phyloP scores from a whole-genome alignment of 208 protist species.

The Leishmania major region DNA sequence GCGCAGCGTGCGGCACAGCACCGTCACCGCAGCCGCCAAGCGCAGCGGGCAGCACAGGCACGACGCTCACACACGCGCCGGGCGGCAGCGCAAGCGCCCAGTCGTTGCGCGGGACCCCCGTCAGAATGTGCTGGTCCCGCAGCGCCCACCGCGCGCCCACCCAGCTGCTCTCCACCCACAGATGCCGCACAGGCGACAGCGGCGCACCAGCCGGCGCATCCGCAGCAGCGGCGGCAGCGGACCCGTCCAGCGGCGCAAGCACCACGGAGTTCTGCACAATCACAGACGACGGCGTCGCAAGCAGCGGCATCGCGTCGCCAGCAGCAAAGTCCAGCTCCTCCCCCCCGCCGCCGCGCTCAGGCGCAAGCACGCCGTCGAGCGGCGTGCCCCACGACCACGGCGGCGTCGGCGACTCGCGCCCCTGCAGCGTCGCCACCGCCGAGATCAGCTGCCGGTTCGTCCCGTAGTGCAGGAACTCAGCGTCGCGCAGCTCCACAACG shows the following conservation, averaged over 20 bases:
- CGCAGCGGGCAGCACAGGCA: conserved; percentile 24
- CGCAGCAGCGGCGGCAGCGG: conserved; percentile 4
- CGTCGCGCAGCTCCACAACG: conserved; percentile 38
- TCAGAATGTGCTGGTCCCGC: conserved; percentile 36
- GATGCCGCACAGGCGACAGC: conserved; percentile 9
- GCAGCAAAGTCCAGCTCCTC: conserved; percentile 16
- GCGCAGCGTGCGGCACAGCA: conserved; percentile 23
- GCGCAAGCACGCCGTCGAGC: conserved; percentile 27
- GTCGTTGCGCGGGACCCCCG: conserved; percentile 45
- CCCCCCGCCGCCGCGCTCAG: conserved; percentile 1
- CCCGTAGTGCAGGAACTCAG: conserved; percentile 50
- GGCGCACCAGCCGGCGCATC: neutral
- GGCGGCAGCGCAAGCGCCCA: conserved; percentile 41
- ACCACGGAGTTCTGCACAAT: conserved; percentile 33
- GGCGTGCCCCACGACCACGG: conserved; percentile 28
- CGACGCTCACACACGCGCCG: conserved; percentile 38
- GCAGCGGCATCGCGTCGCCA: conserved; percentile 34
- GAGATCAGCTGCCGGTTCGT: conserved; percentile 45
- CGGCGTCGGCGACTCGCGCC: conserved; percentile 27
- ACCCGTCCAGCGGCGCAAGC: conserved; percentile 23
- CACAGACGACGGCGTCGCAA: conserved; percentile 28
- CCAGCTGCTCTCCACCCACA: conserved; percentile 59
- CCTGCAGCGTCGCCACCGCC: conserved; percentile 28
- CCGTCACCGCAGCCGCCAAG: neutral
- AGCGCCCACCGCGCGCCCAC: conserved; percentile 34